phyloP scores from a whole-genome alignment of 2,329 filamentous ascomycete genomes.

The Claviceps capensis region DNA sequence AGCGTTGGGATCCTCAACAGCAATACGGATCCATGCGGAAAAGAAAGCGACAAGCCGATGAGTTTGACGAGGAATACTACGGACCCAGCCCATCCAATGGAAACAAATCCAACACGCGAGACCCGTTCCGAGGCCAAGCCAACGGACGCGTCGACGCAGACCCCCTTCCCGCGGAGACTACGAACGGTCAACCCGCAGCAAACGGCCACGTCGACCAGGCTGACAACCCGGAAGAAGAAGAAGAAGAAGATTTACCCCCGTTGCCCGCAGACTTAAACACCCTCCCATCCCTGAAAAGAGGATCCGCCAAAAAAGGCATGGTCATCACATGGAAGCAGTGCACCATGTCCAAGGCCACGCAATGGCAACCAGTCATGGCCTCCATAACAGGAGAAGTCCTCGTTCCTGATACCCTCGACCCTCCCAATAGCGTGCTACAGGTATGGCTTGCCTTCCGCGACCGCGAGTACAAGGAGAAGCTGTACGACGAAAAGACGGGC shows the following conservation, averaged over 20 bases:
- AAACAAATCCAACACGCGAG: constrained; percentile 5
- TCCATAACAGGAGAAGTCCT: constrained; percentile 54
- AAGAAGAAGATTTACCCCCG: constrained; percentile 41
- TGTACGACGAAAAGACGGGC: constrained; percentile 53
- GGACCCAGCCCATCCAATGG: constrained; percentile 13
- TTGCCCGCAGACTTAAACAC: constrained; percentile 43
- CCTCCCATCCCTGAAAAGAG: constrained; percentile 35
- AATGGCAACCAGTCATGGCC: constrained; percentile 52
- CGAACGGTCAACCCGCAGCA: neutral
- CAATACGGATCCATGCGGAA: constrained; percentile 29
- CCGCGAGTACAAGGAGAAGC: constrained; percentile 41
- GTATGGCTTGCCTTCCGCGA: constrained; percentile 59
- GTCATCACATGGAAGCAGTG: constrained; percentile 57
- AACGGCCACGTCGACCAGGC: constrained; percentile 15
- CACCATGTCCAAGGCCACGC: constrained; percentile 44
- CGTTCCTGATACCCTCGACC: constrained; percentile 34
- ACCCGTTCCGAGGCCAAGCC: neutral
- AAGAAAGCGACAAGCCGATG: constrained; percentile 33
- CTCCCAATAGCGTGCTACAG: constrained; percentile 25
- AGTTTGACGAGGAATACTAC: constrained; percentile 17
- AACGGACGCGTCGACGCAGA: constrained; percentile 3
- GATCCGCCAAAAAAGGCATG: constrained; percentile 41
- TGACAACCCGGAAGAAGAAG: neutral
- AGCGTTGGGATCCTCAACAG: constrained; percentile 77
- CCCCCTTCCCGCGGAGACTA: neutral